Evolutionary conservation across 1,284 basidiomycete genomes (phyloP).

Genomic region (Lentinus polychrous): DNA sequence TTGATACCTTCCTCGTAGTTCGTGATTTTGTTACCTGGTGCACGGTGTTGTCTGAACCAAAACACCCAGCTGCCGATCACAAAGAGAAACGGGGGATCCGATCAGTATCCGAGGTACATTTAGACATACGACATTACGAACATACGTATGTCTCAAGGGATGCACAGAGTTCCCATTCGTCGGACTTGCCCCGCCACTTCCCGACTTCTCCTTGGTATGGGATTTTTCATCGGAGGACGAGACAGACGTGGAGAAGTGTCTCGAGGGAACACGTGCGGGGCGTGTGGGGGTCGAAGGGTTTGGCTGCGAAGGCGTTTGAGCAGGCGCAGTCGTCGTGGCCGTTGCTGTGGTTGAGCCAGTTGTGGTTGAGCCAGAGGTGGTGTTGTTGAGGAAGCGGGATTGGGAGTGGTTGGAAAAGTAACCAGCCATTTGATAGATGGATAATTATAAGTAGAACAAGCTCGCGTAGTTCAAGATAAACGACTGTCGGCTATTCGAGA

Average conservation of each 20-base stretch:
- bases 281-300: slow-evolving; percentile 24
- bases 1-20: slow-evolving; percentile 86
- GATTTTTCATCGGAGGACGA: slow-evolving; percentile 36
- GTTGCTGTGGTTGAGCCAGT: slow-evolving; percentile 18
- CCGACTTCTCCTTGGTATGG: slow-evolving; percentile 34
- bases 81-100: background rate
- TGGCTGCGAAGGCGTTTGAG: slow-evolving; percentile 17
- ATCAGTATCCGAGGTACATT: slow-evolving; percentile 16
- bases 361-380: slow-evolving; percentile 20
- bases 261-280: slow-evolving; percentile 35
- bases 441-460: background rate
- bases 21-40: slow-evolving; percentile 72
- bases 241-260: slow-evolving; percentile 70
- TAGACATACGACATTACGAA: slow-evolving; percentile 40
- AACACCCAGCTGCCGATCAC: slow-evolving; percentile 62
- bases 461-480: background rate
- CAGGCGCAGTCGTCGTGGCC: slow-evolving; percentile 2
- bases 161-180: slow-evolving; percentile 41
- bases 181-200: slow-evolving; percentile 28
- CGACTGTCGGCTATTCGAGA: background rate
- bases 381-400: slow-evolving; percentile 57
- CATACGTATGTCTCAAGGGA: slow-evolving; percentile 80
- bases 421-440: slow-evolving; percentile 30
- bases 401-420: slow-evolving; percentile 80
- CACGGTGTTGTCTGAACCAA: slow-evolving; percentile 79